Evolutionary conservation across 2,329 filamentous ascomycete genomes (phyloP), one percentile per base, ranked within the genome.

Genomic region (Epichloe glyceriae): DNA sequence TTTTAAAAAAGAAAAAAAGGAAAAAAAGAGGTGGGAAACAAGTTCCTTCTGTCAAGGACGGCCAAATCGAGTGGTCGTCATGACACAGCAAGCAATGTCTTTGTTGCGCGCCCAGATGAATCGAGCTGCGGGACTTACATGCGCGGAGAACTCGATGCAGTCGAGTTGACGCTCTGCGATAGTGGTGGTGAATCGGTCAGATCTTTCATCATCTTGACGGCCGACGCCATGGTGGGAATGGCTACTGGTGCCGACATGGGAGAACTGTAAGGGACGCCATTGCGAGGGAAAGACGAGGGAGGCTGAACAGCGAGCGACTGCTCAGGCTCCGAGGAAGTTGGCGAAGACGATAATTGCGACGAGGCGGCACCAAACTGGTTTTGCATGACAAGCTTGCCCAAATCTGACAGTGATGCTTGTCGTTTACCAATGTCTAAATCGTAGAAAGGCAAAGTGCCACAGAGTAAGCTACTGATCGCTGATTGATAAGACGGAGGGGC

Each of bases 111-210:
- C 14, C 43, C 30, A 35, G 10, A 15, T 5, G 35, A 26, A 30
- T n/a, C 22, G 5, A 37, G 12, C 4, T 12, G 14, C 7, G 7
- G 17, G 5, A 66, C 77, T 70, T 63, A 80, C 76, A 80, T 74
- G 62, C 77, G 71, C 45, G 78, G 78, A 26, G 78, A 81, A 35
- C 67, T 74, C 39, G 78, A 76, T 14, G 78, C 77, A 39, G 78
- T 81, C 6, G 78, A 81, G 15, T 73, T 72, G 52, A 78, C 70
- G 61, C 78, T 81, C 54, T 74, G 72, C 50, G 75, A 71, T 57
- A 77, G 74, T 19, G 76, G 73, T 43, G 77, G 78, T 57, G 78
- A 76, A 49, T 76, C 75, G 49, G 71, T 70, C 56, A 70, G 59
- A 53, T 72, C 67, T 55, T 71, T 69, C 55, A 73, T 65, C 54